These are phyloP conservation scores for Loxodes magnus DNA, from an alignment of 73 alveolate species.

Conservation along the genomic window DNA sequence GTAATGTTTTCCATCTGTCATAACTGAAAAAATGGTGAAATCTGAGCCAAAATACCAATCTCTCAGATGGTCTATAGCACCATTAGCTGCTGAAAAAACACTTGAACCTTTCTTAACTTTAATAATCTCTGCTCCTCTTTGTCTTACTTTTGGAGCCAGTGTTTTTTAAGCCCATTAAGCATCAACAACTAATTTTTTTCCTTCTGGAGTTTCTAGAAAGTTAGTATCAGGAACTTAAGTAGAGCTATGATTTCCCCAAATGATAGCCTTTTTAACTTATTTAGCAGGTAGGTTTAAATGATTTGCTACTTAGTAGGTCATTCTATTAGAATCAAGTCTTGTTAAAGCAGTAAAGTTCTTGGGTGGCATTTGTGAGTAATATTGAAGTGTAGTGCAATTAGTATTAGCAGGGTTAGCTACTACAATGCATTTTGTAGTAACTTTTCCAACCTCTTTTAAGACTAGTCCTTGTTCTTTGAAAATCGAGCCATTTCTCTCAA, in stretches of 20 bases:
- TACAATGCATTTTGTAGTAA: conserved; percentile 62
- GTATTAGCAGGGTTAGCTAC: conserved; percentile 90
- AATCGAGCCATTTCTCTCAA: conserved; percentile 62
- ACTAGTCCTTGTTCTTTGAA: conserved; percentile 74
- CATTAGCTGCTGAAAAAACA: conserved; percentile 80
- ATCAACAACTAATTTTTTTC: conserved; percentile 35
- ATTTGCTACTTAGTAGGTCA: conserved; percentile 34
- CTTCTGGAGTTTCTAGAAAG: conserved; percentile 21
- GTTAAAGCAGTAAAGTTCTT: conserved; percentile 72
- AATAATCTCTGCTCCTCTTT: conserved; percentile 77
- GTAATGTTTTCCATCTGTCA: conserved; percentile 50
- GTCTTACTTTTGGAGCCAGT: conserved; percentile 59
- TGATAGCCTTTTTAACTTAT: conserved; percentile 40
- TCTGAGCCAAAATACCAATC: conserved; percentile 80
- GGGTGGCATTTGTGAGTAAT: conserved; percentile 60
- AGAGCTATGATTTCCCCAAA: conserved; percentile 86
- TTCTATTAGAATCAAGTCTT: conserved; percentile 79
- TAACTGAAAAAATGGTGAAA: conserved; percentile 48
- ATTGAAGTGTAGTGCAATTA: conserved; percentile 56
- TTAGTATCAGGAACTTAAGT: conserved; percentile 44
- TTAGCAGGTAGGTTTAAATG: conserved; percentile 26
- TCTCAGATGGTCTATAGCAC: conserved; percentile 66
- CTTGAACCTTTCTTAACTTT: conserved; percentile 59
- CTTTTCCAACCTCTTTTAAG: conserved; percentile 61
- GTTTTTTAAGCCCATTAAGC: conserved; percentile 36